Conservation (phyloP, 441 rosid genomes). For the Dalechampia spathulata region DNA sequence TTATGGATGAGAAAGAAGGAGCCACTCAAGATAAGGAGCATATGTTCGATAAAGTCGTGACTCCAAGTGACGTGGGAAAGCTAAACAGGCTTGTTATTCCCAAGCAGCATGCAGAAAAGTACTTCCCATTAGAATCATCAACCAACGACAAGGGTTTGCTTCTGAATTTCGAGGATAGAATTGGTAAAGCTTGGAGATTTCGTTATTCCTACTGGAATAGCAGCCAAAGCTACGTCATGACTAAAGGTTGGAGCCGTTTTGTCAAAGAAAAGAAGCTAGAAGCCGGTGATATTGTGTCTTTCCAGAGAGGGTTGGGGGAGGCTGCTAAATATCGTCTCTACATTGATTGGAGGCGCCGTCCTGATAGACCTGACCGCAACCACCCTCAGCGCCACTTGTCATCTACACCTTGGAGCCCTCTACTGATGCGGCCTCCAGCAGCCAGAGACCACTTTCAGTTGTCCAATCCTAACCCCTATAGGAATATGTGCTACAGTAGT, state of each 20-base stretch:
- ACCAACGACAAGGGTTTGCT: slow-evolving; percentile 72
- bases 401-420: slow-evolving; percentile 40
- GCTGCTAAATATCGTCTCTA: slow-evolving; percentile 41
- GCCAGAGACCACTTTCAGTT: slow-evolving; percentile 19
- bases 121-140: slow-evolving; percentile 74
- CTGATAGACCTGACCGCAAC: slow-evolving; percentile 31
- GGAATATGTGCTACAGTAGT: neutral
- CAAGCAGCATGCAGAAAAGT: slow-evolving; percentile 92
- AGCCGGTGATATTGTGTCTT: slow-evolving; percentile 86
- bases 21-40: slow-evolving; percentile 7
- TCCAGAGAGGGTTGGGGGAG: slow-evolving; percentile 74
- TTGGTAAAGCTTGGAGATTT: slow-evolving; percentile 85
- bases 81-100: slow-evolving; percentile 95
- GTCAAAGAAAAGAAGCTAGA: slow-evolving; percentile 96
- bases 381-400: slow-evolving; percentile 16
- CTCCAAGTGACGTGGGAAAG: slow-evolving; percentile 71
- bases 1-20: slow-evolving; percentile 4
- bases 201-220: slow-evolving; percentile 96
- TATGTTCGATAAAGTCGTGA: slow-evolving; percentile 22
- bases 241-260: slow-evolving; percentile 99
- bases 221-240: slow-evolving; percentile 98
- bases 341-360: slow-evolving; percentile 91
- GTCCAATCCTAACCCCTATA: slow-evolving; percentile 10
- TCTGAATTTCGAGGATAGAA: slow-evolving; percentile 78
- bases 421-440: slow-evolving; percentile 26